Conservation (phyloP, 2,329 filamentous ascomycete species). For the Alternaria triticina region DNA sequence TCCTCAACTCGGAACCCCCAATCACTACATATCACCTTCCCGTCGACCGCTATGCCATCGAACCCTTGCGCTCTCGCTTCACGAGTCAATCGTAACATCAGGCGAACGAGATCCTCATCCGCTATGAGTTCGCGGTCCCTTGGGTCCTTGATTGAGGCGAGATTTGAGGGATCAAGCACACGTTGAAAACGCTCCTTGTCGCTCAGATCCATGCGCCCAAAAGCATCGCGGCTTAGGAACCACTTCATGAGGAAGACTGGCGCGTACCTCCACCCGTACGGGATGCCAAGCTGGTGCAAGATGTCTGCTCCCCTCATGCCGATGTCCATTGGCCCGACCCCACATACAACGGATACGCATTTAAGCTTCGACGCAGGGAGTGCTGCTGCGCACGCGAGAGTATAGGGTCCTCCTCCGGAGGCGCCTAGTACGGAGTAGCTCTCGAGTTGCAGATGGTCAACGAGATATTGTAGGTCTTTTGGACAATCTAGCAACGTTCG, state of each 20-base stretch:
- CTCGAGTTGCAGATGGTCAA: conserved; percentile 24
- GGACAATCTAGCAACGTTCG: conserved; percentile 31
- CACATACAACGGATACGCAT: conserved; percentile 35
- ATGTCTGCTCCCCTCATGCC: conserved; percentile 39
- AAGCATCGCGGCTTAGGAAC: conserved; percentile 30
- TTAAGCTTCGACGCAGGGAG: conserved; percentile 31
- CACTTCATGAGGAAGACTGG: conserved; percentile 26
- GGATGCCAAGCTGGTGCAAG: conserved; percentile 36
- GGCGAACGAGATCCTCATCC: conserved; percentile 28
- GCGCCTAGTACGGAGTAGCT: conserved; percentile 37
- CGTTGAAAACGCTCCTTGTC: conserved; percentile 36
- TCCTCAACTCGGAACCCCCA: conserved; percentile 48
- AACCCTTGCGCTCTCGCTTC: conserved; percentile 42
- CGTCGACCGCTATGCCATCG: conserved; percentile 39
- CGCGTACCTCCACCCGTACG: conserved; percentile 36
- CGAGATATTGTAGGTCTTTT: conserved; percentile 32
- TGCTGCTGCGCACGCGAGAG: conserved; percentile 35
- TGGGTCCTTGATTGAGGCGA: conserved; percentile 6
- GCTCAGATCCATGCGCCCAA: conserved; percentile 39
- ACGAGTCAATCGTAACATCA: conserved; percentile 24
- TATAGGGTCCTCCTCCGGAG: conserved; percentile 43
- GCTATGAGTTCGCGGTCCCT: conserved; percentile 32
- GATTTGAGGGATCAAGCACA: not conserved
- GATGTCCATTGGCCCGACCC: conserved; percentile 46
- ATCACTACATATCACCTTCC: conserved; percentile 29